phyloP scores from a whole-genome alignment of 805 yeast genomes.

The Nakazawaea holstii region DNA sequence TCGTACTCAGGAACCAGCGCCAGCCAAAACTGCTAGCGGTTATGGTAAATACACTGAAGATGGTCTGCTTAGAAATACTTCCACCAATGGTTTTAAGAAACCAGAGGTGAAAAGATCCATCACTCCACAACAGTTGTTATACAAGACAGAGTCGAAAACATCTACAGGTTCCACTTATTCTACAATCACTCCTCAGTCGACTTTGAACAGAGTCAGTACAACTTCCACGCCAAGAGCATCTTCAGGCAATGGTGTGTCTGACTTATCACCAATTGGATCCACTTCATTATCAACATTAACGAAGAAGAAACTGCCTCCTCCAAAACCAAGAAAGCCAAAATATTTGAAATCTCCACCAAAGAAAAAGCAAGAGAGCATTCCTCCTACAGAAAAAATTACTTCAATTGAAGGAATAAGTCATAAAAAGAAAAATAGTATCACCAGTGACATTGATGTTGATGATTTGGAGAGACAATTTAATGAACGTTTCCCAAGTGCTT shows the following conservation, averaged over 20 bases:
- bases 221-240: slow-evolving; percentile 12
- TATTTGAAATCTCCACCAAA: slow-evolving; percentile 36
- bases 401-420: not conserved
- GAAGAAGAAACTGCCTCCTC: slow-evolving; percentile 38
- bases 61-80: not conserved
- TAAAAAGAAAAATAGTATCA: slow-evolving; percentile 14
- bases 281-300: slow-evolving; percentile 6
- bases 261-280: not conserved
- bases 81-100: not conserved
- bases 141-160: slow-evolving; percentile 2
- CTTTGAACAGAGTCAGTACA: slow-evolving; percentile 11
- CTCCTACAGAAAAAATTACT: not conserved
- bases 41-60: slow-evolving; percentile 72
- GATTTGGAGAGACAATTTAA: slow-evolving; percentile 54
- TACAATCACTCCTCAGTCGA: slow-evolving; percentile 11
- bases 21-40: slow-evolving; percentile 65
- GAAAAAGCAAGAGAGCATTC: slow-evolving; percentile 3
- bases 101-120: not conserved
- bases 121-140: slow-evolving; percentile 1
- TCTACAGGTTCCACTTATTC: slow-evolving; percentile 8
- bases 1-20: slow-evolving; percentile 35
- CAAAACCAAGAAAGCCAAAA: slow-evolving; percentile 61
- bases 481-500: slow-evolving; percentile 56
- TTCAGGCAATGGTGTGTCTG: slow-evolving; percentile 3
- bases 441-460: slow-evolving; percentile 38